Base-by-base conservation (phyloP, 768 basidiomycete genomes). In the Tulasnella sp. region DNA sequence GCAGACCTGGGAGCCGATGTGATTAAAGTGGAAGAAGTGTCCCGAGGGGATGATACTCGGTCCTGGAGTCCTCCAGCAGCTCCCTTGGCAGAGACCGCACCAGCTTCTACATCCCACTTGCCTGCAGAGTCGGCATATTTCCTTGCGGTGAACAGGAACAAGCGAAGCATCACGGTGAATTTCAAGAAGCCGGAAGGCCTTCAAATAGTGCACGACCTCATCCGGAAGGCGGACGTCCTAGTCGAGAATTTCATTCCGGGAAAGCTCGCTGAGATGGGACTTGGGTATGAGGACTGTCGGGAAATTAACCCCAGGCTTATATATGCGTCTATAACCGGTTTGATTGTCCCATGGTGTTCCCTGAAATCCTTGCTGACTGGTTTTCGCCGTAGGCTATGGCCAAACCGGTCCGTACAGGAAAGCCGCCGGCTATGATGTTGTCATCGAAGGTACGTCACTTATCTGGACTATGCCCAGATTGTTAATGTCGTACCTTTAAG, bases 41-140 rank as follows among this genome's bases (percentile, higher is more conserved):
- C 84, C 59, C 85, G 83, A 73, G 95, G 95, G 29, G 95, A 98
- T 77, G 95, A 98, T 80, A 98, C 95, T 37, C 86, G 94, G 36
- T 77, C 80, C 3, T 80, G 82, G 82, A 76, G 73, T 36, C 81
- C 81, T 8, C 82, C 82, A 1, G 78, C 78, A 22, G 83, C 84
- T 0, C 83, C 84, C 11, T 71, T 81, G 8, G 22, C 69, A 5
- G 63, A 71, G 12, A 74, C 83, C 39, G 83, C 83, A 22, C 86
- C 91, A 4, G 76, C 80, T 52, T 83, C 84, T 71, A 80, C 89
- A 0, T 78, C 84, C 8, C 87, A 91, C 77, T 83, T 93, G 0
- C 94, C 93, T 9, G 87, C 94, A 11, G 95, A 98, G 79, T 92
- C 93, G 3, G 93, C 95, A 0, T 98, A 98, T 78, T 98, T 96